Base-by-base conservation (phyloP, 2,329 filamentous ascomycete species). In the Diaporthe sp. region DNA sequence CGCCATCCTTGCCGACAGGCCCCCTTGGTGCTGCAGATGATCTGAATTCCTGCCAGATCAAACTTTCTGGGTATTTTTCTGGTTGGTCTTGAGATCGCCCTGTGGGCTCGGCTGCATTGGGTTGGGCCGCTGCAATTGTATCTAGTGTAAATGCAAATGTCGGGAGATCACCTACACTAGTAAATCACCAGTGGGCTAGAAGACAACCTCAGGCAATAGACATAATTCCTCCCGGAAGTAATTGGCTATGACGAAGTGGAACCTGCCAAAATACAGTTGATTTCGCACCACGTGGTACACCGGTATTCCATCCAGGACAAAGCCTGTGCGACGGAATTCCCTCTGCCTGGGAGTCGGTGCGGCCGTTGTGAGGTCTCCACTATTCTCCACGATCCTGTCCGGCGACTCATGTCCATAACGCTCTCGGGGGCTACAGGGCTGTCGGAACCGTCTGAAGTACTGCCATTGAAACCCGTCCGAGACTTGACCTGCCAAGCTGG, bases 321-420 rank as follows among this genome's bases (percentile, higher is more conserved):
- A 68, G 47, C 47, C 64, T 54, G 45, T 38, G 47, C 45, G 47
- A 19, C 64, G 47, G n/a, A 33, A 52, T 40, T 28, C 45, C 45
- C 13, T 38, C 28, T 22, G 22, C 45, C 64, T 67, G 30, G 45
- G 10, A 52, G 64, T 67, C 64, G 64, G 64, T 68, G n/a, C 47
- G n/a, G 40, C 64, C 45, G 64, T 52, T 3, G n/a, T 28, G 17
- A n/a, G 10, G 47, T 67, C 64, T 54, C 64, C 64, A 68, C 64
- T 15, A 28, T 68, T 68, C 45, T 40, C 64, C 64, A 54, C 64
- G 64, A 54, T 68, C 13, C 64, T 9, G 22, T 33, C 13, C 28
- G 47, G 47, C 64, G 64, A 68, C 47, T 68, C 64, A 68, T 68
- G 64, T 68, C 13, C 64, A 54, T 25, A 68, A 54, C 33, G 47